Base-by-base conservation (phyloP, 352 stramenopile genomes). In the Globisporangium viniferum region DNA sequence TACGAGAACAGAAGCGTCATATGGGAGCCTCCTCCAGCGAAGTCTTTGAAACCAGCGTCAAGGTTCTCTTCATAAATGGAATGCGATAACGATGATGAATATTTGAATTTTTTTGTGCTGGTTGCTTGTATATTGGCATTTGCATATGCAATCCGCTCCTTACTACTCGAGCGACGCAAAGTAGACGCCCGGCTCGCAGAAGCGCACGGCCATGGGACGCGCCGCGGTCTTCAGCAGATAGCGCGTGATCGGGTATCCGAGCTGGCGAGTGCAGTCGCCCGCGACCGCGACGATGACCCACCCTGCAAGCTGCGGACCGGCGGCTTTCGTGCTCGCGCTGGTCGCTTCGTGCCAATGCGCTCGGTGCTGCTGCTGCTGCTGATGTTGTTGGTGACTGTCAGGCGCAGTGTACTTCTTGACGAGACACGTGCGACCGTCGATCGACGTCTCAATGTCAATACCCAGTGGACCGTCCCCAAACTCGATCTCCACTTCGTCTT, bases 131-230 rank as follows among this genome's bases (percentile, higher is more conserved):
- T 24, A 24, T 24, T 24, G 24, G 10, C 22, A 22, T 20, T 57
- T 5, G 22, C 22, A 29, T 14, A 20, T 58, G 6, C 53, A 22
- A 58, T 58, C 20, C n/a, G 41, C 44, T 20, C 4, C 4, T 18
- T 33, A 51, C 18, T 51, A 67, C 49, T 69, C 74, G 54, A 88
- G 62, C 41, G 83, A 90, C 61, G 74, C 82, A 78, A 90, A 94
- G 74, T 90, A 94, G 62, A 88, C 72, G 66, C 82, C 91, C 41
- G 86, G 82, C 59, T 92, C 86, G 69, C 84, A 90, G 72, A 92
- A 90, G 69, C 84, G 82, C 55, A 94, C 81, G 51, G 79, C 76
- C 35, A 94, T 75, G 27, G 86, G 86, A 20, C 86, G 73, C 20
- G 74, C 57, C 1, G 84, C 78, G 8, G 86, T 92, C 78, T 87